These are phyloP conservation scores for Cystofilobasidium capitatum DNA, from an alignment of 768 basidiomycete genomes.

Conservation along the genomic window DNA sequence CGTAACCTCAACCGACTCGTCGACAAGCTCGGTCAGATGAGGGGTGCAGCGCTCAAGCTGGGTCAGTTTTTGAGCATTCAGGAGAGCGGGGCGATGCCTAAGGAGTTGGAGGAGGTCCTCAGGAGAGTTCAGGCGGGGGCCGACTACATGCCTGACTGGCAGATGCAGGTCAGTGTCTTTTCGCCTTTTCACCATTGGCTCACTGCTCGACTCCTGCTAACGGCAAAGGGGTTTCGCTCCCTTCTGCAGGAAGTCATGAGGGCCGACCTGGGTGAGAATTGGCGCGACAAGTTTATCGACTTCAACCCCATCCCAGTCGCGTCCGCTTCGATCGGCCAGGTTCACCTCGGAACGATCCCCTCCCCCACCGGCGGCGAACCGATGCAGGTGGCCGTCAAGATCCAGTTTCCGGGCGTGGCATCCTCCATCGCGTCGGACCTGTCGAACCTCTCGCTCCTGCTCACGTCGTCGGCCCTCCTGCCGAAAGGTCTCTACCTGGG, in stretches of 20 bases:
- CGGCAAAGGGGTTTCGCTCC: background rate
- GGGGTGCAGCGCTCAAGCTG: constrained; percentile 89
- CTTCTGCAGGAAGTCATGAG: constrained; percentile 55
- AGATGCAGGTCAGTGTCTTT: constrained; percentile 64
- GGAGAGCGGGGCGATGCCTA: constrained; percentile 79
- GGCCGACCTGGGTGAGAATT: constrained; percentile 62
- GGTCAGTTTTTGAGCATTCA: constrained; percentile 98
- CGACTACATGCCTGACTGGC: constrained; percentile 98
- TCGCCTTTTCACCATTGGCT: background rate
- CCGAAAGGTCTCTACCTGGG: constrained; percentile 86
- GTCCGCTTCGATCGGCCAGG: constrained; percentile 94
- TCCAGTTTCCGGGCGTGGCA: constrained; percentile 89
- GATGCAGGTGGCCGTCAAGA: constrained; percentile 50
- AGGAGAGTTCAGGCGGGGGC: constrained; percentile 86
- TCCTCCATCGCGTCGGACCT: constrained; percentile 80
- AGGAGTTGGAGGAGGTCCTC: constrained; percentile 78
- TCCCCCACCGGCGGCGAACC: constrained; percentile 37
- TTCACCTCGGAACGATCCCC: constrained; percentile 62
- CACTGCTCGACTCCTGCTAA: background rate
- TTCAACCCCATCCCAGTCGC: constrained; percentile 86
- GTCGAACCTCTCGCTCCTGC: constrained; percentile 67
- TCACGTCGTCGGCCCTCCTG: constrained; percentile 68
- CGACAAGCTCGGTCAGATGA: constrained; percentile 85
- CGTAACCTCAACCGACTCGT: constrained; percentile 83
- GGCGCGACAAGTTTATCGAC: constrained; percentile 58